Percentiles rank a stretch among this genome's conserved stretches.
Conservation (phyloP, 2,329 filamentous ascomycete species). For the Colletotrichum lentis region DNA sequence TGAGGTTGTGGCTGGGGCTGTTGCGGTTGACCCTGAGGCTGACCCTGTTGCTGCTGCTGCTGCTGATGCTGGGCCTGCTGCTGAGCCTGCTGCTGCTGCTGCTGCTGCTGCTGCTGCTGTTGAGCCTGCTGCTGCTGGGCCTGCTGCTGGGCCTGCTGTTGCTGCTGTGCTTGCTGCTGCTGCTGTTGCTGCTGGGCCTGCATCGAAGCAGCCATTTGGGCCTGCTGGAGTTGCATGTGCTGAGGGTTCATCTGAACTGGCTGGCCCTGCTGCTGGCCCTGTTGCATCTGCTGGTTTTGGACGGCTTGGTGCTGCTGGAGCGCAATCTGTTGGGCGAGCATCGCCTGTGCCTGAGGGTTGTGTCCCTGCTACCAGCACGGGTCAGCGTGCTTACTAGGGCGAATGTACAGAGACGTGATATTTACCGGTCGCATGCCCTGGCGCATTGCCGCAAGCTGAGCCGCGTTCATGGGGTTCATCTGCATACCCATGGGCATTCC, state of each 20-base stretch:
- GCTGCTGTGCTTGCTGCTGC: conserved; percentile 48
- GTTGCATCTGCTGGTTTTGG: conserved; percentile 52
- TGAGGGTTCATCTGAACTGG: conserved; percentile 59
- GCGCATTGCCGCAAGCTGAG: conserved; percentile 62
- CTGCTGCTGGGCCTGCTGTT: conserved; percentile 53
- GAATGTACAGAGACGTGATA: conserved; percentile 11
- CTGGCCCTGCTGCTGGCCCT: conserved; percentile 56
- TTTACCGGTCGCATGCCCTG: conserved; percentile 56
- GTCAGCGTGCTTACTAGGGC: conserved; percentile 2
- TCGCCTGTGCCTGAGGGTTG: conserved; percentile 45
- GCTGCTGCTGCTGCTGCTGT: conserved; percentile 49
- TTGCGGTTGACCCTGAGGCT: conserved; percentile 45
- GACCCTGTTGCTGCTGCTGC: conserved; percentile 47
- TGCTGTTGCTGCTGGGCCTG: conserved; percentile 51
- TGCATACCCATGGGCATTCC: conserved; percentile 64
- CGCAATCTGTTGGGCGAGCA: conserved; percentile 59
- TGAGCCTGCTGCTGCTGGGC: conserved; percentile 49
- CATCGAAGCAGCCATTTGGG: conserved; percentile 50
- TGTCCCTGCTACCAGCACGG: conserved; percentile 33
- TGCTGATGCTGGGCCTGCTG: conserved; percentile 48
- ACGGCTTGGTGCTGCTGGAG: conserved; percentile 51
- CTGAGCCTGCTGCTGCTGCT: conserved; percentile 49
- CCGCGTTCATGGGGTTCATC: conserved; percentile 56
- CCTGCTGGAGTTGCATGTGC: conserved; percentile 56
- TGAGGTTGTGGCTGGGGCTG: conserved; percentile 50